Percentiles rank a stretch among this genome's conserved stretches.
Evolutionary conservation across 352 stramenopile genomes (phyloP).

Genomic region (Pythium grandisporangium): DNA sequence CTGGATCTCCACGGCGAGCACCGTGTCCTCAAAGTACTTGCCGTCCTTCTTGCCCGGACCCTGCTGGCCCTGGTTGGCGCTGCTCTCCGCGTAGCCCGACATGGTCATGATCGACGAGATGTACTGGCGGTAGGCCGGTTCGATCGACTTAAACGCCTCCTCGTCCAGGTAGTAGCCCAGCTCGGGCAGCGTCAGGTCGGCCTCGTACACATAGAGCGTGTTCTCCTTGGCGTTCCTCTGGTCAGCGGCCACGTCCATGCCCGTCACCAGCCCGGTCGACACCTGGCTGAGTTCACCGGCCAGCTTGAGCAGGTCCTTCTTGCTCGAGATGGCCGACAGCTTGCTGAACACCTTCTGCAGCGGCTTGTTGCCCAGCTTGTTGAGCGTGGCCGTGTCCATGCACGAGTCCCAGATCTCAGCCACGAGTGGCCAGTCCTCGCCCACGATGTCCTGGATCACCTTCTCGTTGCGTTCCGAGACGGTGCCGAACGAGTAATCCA

Average conservation of each 20-base stretch:
- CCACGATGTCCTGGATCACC: constrained; percentile 42
- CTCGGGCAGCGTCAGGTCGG: constrained; percentile 73
- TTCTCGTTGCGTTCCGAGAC: constrained; percentile 43
- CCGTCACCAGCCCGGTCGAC: constrained; percentile 51
- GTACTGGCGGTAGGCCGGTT: constrained; percentile 26
- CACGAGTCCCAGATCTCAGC: constrained; percentile 61
- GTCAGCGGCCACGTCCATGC: constrained; percentile 37
- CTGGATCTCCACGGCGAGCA: constrained; percentile 67
- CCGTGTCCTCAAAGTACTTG: constrained; percentile 13
- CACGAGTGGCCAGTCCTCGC: constrained; percentile 51
- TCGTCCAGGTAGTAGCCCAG: constrained; percentile 86
- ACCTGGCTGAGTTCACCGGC: constrained; percentile 32
- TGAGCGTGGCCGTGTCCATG: constrained; percentile 35
- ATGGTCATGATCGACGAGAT: constrained; percentile 36
- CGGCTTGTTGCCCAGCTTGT: constrained; percentile 27
- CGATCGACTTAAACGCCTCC: constrained; percentile 17
- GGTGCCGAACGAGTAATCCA: constrained; percentile 37
- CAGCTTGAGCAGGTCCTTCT: constrained; percentile 26
- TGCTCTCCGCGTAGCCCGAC: constrained; percentile 13
- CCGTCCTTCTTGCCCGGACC: not conserved
- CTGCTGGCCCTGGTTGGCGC: constrained; percentile 2
- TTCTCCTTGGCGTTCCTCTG: constrained; percentile 72
- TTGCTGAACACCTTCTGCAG: constrained; percentile 27
- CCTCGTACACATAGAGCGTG: constrained; percentile 65
- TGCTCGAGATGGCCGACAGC: constrained; percentile 18